Percentiles rank a stretch among this genome's conserved stretches.
phyloP scores from a whole-genome alignment of 2,329 filamentous ascomycete species.

The Truncatella angustata region DNA sequence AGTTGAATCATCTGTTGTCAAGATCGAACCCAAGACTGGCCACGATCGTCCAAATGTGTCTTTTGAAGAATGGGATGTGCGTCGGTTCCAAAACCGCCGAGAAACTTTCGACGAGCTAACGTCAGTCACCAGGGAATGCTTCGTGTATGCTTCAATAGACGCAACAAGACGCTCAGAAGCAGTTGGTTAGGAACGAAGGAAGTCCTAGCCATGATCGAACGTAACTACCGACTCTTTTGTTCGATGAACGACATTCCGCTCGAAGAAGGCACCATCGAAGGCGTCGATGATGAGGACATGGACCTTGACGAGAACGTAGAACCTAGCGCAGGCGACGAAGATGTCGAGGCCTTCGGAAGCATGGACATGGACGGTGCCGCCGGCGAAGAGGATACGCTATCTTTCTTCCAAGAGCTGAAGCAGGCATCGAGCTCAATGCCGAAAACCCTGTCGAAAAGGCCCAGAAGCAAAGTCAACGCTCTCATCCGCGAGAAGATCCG shows the following conservation, averaged over 20 bases:
- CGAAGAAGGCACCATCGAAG: conserved; percentile 62
- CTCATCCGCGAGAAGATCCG: conserved; percentile 84
- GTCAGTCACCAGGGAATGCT: conserved; percentile 65
- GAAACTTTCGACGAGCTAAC: too few relatives aligned
- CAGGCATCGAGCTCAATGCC: conserved; percentile 33
- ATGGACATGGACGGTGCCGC: conserved; percentile 47
- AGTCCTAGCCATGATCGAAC: conserved; percentile 78
- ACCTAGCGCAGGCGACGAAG: conserved; percentile 38
- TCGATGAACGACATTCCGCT: conserved; percentile 79
- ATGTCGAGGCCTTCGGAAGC: conserved; percentile 47
- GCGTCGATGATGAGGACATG: conserved; percentile 35
- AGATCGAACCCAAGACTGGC: conserved; percentile 83
- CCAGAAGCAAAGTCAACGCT: conserved; percentile 76
- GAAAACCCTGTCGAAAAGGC: conserved; percentile 68
- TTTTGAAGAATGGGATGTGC: conserved; percentile 94
- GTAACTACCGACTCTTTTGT: conserved; percentile 88
- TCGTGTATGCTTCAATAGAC: conserved; percentile 75
- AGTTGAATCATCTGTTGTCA: conserved; percentile 87
- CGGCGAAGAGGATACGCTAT: too few relatives aligned
- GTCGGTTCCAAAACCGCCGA: too few relatives aligned
- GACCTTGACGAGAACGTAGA: conserved; percentile 39
- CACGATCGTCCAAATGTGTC: conserved; percentile 76
- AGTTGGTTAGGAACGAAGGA: conserved; percentile 78
- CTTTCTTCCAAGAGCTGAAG: conserved; percentile 74
- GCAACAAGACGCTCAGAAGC: conserved; percentile 86